phyloP scores from a whole-genome alignment of 2,329 filamentous ascomycete species.

The Bisporella sp. region DNA sequence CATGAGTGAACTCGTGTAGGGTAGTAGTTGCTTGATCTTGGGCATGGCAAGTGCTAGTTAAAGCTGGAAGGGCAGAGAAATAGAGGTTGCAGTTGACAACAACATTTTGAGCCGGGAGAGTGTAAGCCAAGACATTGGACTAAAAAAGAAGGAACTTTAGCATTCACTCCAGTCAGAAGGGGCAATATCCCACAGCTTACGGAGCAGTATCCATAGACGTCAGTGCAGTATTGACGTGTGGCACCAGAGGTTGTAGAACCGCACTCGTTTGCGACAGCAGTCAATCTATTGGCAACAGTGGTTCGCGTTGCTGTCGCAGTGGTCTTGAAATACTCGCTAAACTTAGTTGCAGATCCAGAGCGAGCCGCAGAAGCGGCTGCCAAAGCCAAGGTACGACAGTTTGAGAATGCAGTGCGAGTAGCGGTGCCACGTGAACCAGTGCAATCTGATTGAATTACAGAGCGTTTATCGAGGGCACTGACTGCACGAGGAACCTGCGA shows the following conservation, averaged over 20 bases:
- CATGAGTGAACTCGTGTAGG: slow-evolving; percentile 60
- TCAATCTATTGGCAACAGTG: slow-evolving; percentile 44
- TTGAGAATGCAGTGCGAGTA: slow-evolving; percentile 38
- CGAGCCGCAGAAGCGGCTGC: slow-evolving; percentile 44
- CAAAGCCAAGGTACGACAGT: slow-evolving; percentile 46
- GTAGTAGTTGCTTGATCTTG: slow-evolving; percentile 61
- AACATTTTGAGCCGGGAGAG: slow-evolving; percentile 43
- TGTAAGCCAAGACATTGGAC: slow-evolving; percentile 51
- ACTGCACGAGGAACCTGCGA: too few species aligned
- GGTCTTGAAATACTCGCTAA: slow-evolving; percentile 59
- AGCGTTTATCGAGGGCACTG: too few species aligned
- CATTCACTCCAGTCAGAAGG: too few species aligned
- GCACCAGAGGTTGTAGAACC: slow-evolving; percentile 38
- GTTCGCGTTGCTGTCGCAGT: slow-evolving; percentile 37
- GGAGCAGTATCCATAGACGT: slow-evolving; percentile 45
- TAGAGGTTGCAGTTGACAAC: slow-evolving; percentile 57
- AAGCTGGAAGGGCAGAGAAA: slow-evolving; percentile 45
- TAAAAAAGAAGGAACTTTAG: not conserved
- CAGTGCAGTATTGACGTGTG: slow-evolving; percentile 52
- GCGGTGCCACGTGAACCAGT: too few species aligned
- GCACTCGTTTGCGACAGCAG: slow-evolving; percentile 48
- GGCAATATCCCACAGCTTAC: too few species aligned
- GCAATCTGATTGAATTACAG: too few species aligned
- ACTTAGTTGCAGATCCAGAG: slow-evolving; percentile 40
- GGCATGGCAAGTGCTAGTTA: slow-evolving; percentile 46